Percentiles rank a stretch among this genome's conserved stretches.
Conservation (phyloP, 2,329 filamentous ascomycete genomes). For the Huntiella bhutanensis region DNA sequence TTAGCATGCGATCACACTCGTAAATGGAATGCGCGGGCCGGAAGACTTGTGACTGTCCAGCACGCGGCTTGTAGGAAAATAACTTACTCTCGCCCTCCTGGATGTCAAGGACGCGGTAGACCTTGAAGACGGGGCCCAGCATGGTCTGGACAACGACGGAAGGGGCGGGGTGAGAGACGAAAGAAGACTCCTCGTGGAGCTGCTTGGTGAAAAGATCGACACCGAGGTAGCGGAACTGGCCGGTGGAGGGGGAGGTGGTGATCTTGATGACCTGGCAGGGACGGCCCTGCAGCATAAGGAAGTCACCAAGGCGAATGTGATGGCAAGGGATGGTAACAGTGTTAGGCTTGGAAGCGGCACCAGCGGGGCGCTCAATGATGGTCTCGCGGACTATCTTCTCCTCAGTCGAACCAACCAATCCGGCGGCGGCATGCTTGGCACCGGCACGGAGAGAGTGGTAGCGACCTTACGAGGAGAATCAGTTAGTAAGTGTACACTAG, state of each 20-base stretch:
- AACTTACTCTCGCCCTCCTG: constrained; percentile 44
- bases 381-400: constrained; percentile 28
- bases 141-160: constrained; percentile 98
- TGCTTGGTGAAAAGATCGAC: constrained; percentile 99
- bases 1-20: constrained; percentile 11
- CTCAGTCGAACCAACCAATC: constrained; percentile 28
- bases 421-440: constrained; percentile 38
- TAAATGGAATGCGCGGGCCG: constrained; percentile 3
- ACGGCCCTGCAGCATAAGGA: constrained; percentile 95
- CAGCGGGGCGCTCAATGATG: constrained; percentile 17
- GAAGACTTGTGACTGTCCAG: background rate
- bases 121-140: constrained; percentile 98
- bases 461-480: constrained; percentile 24
- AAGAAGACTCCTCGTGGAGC: constrained; percentile 95
- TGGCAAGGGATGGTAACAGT: constrained; percentile 97
- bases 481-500: constrained; percentile 2
- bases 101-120: constrained; percentile 98
- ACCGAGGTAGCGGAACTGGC: constrained; percentile 98
- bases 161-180: constrained; percentile 90
- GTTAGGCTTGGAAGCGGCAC: constrained; percentile 35
- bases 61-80: background rate
- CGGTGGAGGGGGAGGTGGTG: constrained; percentile 91
- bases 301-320: constrained; percentile 97
- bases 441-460: constrained; percentile 40
- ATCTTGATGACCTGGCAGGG: constrained; percentile 99